Conservation (phyloP, 2,329 filamentous ascomycete genomes). For the Aspergillus cejpii region DNA sequence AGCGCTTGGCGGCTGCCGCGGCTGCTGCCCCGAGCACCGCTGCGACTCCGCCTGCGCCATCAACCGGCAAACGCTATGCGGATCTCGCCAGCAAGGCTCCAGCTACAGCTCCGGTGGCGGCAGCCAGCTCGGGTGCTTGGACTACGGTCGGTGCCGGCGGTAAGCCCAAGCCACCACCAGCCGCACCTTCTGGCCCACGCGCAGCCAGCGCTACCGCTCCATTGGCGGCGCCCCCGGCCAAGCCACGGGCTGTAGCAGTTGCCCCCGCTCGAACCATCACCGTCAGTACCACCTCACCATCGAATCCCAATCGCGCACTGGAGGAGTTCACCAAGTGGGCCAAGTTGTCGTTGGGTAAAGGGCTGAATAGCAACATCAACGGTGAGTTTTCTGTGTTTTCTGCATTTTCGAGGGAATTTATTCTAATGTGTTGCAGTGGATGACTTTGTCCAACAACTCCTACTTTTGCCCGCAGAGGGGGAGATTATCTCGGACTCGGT, state of each 20-base stretch:
- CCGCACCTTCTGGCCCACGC: conserved; percentile 42
- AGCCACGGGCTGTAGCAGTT: conserved; percentile 50
- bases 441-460: conserved; percentile 68
- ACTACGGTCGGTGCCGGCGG: conserved; percentile 91
- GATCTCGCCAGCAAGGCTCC: conserved; percentile 79
- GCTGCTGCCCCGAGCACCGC: conserved; percentile 44
- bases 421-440: conserved; percentile 57
- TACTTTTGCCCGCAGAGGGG: conserved; percentile 67
- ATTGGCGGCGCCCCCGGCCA: conserved; percentile 34
- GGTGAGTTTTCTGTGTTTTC: conserved; percentile 43
- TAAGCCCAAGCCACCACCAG: conserved; percentile 69
- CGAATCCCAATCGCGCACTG: conserved; percentile 57
- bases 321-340: conserved; percentile 96
- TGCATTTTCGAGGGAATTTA: no score
- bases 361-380: conserved; percentile 61
- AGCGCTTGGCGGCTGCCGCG: conserved; percentile 51
- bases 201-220: conserved; percentile 43
- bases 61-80: conserved; percentile 78
- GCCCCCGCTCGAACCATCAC: conserved; percentile 47
- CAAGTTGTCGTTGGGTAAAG: conserved; percentile 67
- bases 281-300: conserved; percentile 38
- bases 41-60: conserved; percentile 38
- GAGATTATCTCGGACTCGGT: conserved; percentile 85
- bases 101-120: conserved; percentile 39
- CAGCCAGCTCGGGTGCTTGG: conserved; percentile 59